Percentiles rank a stretch among this genome's conserved stretches.
Conservation (phyloP, 208 protist genomes). For the Trypanosoma conorhini region DNA sequence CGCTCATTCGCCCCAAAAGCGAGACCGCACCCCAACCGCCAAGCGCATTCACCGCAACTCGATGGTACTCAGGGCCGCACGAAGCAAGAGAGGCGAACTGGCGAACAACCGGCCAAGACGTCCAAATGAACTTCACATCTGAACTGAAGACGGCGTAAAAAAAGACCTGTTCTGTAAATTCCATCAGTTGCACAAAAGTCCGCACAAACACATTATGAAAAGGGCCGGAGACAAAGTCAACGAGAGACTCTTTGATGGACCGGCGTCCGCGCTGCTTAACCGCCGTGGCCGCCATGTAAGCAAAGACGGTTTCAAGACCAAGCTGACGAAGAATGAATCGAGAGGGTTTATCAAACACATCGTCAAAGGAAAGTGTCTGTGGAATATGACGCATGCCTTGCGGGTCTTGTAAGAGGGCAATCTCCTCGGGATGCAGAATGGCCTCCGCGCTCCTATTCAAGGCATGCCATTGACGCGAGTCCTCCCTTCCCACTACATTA, state of each 20-base stretch:
- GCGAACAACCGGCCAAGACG: background rate
- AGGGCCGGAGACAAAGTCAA: conserved; percentile 28
- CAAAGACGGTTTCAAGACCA: conserved; percentile 73
- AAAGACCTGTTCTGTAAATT: conserved; percentile 27
- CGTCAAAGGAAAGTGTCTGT: conserved; percentile 22
- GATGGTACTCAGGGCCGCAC: background rate
- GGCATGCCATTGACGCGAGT: background rate
- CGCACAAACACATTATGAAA: conserved; percentile 26
- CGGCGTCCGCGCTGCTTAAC: conserved; percentile 27
- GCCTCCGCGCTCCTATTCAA: background rate
- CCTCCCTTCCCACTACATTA: background rate
- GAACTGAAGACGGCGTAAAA: conserved; percentile 26
- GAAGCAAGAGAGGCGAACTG: background rate
- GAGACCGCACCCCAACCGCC: conserved; percentile 3
- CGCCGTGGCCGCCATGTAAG: conserved; percentile 36
- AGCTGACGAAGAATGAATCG: conserved; percentile 67
- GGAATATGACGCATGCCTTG: conserved; percentile 24
- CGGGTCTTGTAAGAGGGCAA: conserved; percentile 6
- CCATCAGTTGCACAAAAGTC: conserved; percentile 21
- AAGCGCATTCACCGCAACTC: background rate
- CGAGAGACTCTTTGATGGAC: conserved; percentile 19
- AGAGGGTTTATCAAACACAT: conserved; percentile 27
- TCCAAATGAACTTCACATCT: conserved; percentile 3
- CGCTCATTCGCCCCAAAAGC: conserved; percentile 12
- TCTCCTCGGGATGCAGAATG: conserved; percentile 23